Base-by-base conservation (phyloP, 2,329 filamentous ascomycete species). In the Dichotomopilus funicola region DNA sequence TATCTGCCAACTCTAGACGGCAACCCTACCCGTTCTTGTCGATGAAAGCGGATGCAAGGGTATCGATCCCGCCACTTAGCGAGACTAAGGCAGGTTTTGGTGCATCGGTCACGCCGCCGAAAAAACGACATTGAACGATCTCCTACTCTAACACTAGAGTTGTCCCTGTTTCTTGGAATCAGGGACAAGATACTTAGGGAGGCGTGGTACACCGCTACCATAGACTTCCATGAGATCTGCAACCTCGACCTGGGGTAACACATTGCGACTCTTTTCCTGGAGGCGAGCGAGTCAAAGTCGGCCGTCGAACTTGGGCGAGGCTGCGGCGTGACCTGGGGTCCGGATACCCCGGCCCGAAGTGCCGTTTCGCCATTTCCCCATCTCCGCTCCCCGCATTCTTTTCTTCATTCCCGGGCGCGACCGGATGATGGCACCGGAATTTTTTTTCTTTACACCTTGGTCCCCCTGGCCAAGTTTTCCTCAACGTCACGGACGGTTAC, bases 321-420 rank as follows among this genome's bases (percentile, higher is more conserved):
- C 54, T 56, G 45, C 53, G 47, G 55, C 56, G 59, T 57, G 50
- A 48, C 51, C 55, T 59, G 55, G 55, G 55, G 49, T 50, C 4
- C 55, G 55, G 59, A 44, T 38, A 6, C 50, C 11, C 13, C 59
- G 59, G 59, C 37, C 59, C 59, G 59, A 49, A 11, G 50, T 56
- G 11, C 59, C 57, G 59, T 43, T 10, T 49, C 49, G 8, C 27
- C 46, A 33, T 45, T 56, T 35, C 40, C 50, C 51, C 51, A 53
- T 48, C 47, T 56, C 56, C 58, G 55, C 53, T 59, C 59, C 57
- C 59, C 59, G 59, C 59, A 58, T 59, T 61, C 56, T 44, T n/a
- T 58, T 55, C 54, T 50, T 60, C 49, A 56, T 60, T 56, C 49
- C 37, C 41, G 53, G 54, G 35, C 42, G 55, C 53, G 50, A 60